phyloP scores from a whole-genome alignment of 2,329 filamentous ascomycete genomes.

The Lomentospora prolificans region DNA sequence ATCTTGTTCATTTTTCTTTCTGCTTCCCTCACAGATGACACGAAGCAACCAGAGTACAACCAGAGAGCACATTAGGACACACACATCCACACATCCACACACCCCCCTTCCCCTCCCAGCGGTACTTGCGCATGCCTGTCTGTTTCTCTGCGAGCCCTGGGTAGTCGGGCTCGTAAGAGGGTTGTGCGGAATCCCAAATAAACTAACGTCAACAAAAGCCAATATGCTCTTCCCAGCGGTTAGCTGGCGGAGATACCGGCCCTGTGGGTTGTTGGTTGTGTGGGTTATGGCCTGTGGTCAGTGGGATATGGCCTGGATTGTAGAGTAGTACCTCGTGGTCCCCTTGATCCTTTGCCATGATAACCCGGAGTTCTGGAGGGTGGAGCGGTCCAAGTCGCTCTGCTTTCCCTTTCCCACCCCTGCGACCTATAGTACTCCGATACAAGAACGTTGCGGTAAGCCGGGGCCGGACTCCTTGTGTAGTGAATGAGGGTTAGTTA shows the following conservation, averaged over 20 bases:
- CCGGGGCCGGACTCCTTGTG: neutral
- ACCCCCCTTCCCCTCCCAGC: neutral
- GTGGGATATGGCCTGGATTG: neutral
- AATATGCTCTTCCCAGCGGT: neutral
- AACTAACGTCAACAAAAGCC: neutral
- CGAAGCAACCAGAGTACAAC: neutral
- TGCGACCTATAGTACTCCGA: neutral
- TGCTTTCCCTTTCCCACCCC: neutral
- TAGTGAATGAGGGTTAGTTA: neutral
- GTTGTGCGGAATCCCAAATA: neutral
- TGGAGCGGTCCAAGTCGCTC: neutral
- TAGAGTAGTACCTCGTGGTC: neutral
- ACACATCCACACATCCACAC: neutral
- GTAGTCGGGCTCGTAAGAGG: neutral
- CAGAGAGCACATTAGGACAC: too few relatives aligned
- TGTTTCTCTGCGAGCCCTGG: neutral
- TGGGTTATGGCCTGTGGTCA: slow-evolving; percentile 5
- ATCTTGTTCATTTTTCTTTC: neutral
- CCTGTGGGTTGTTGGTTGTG: neutral
- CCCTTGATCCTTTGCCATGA: neutral
- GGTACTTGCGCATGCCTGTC: neutral
- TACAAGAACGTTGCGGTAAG: slow-evolving; percentile 2
- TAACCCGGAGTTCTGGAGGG: neutral
- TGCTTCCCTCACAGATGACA: neutral
- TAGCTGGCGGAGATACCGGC: neutral